Evolutionary conservation across 352 stramenopile genomes (phyloP).

Genomic region (Globisporangium apiculatum): DNA sequence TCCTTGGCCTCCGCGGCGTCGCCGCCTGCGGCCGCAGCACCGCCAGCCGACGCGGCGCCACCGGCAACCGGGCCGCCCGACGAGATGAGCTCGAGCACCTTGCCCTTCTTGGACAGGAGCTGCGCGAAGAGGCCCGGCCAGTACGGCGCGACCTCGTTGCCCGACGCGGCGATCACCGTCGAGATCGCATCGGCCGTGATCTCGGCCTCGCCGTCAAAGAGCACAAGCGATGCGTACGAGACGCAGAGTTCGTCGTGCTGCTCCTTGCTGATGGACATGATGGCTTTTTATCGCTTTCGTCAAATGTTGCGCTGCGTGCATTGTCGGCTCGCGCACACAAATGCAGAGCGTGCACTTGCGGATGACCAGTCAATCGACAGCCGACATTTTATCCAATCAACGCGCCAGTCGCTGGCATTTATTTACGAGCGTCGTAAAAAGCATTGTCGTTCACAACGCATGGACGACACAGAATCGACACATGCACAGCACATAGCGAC

Average conservation of each 20-base stretch:
- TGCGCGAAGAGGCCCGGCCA: conserved; percentile 70
- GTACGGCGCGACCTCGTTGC: conserved; percentile 84
- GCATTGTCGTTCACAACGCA: too few relatives aligned
- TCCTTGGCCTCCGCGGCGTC: conserved; percentile 29
- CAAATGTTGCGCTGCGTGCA: conserved; percentile 19
- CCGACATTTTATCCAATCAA: too few relatives aligned
- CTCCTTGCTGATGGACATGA: conserved; percentile 80
- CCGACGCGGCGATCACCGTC: conserved; percentile 60
- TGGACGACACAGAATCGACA: too few relatives aligned
- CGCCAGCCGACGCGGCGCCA: conserved; percentile 29
- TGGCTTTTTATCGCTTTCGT: conserved; percentile 43
- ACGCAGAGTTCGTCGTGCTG: conserved; percentile 83
- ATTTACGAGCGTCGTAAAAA: too few relatives aligned
- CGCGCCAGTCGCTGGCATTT: too few relatives aligned
- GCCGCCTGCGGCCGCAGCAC: conserved; percentile 28
- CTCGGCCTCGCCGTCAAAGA: conserved; percentile 81
- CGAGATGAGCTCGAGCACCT: conserved; percentile 74
- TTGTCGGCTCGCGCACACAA: too few relatives aligned
- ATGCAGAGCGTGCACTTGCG: too few relatives aligned
- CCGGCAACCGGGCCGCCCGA: conserved; percentile 41
- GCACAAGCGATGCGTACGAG: conserved; percentile 77
- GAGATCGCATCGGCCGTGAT: conserved; percentile 69
- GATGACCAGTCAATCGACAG: too few relatives aligned
- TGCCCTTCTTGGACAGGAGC: conserved; percentile 71
- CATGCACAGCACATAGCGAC: too few relatives aligned